Evolutionary conservation across 2,329 filamentous ascomycete genomes (phyloP), one percentile per base, ranked within the genome.

Genomic region (Ambrosiella beaveri): DNA sequence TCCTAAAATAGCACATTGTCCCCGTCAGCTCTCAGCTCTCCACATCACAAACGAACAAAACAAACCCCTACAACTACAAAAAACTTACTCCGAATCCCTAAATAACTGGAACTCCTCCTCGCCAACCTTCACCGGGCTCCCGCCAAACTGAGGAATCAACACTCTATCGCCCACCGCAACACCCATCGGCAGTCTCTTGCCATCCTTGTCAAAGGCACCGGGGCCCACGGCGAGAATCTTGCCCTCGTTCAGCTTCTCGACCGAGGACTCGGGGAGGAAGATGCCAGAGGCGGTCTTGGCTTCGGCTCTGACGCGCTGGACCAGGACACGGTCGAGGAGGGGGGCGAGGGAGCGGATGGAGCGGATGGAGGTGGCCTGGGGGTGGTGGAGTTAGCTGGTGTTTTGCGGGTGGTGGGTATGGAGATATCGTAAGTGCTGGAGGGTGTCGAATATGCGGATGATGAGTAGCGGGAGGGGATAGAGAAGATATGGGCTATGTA

Each of bases 211-310:
- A 61, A 95, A 68, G 12, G 78, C 84, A 63, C 93, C 93, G 59
- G 93, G 93, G 57, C 93, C 93, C 63, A 98, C 91, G 62, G 93
- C 93, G 62, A 98, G 77, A 58, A 98, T 93, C 75, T 88, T 90
- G 67, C 88, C 93, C 79, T 97, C 91, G 75, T 96, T 97, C 70
- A 97, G 81, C 74, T 98, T 93, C 81, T 98, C 95, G 69, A 97
- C 88, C 68, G 85, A 87, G 62, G 85, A 90, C 78, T 98, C 93
- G 65, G 93, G 93, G 64, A 98, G 86, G 80, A 94, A 96, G 79
- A 98, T 95, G 68, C 93, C 93, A 68, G 84, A 84, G 66, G 93
- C 89, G 54, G 93, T 98, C 81, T 96, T 96, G 70, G 89, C 74
- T 75, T 97, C 91, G 68, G 91, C 87, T 79, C 97, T 97, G 76